Base-by-base conservation (phyloP, 139 green algal species). In the Chlamydomonas schloesseri region DNA sequence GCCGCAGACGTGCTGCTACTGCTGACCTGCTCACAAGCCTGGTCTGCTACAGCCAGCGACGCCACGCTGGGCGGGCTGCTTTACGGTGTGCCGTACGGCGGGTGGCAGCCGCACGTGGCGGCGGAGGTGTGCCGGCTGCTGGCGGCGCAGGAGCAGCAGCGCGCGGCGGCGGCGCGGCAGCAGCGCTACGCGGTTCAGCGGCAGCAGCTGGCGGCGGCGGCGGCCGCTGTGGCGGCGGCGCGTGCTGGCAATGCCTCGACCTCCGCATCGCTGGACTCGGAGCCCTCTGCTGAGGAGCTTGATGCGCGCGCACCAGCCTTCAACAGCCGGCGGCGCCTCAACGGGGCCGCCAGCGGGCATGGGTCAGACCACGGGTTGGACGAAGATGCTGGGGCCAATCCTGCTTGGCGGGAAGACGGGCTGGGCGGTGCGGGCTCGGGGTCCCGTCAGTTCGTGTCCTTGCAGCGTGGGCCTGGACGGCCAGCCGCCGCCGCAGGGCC, bases 391-490 rank as follows among this genome's bases (percentile, higher is more conserved):
- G 42, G 42, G 42, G 42, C 42, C 42, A 50, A 8, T 5, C 42
- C n/a, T n/a, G n/a, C n/a, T 8, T 50, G 42, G 42, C 42, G 42
- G 42, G 42, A 50, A 50, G 42, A 50, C 8, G 47, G 47, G 24
- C 73, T 50, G 15, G 73, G 73, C 2, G 50, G 10, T 1, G 71
- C 50, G n/a, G 73, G 73, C 3, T 47, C 73, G 9, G 74, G 74
- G 17, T 55, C 14, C 6, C 74, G 74, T 34, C 60, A 33, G 14
- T 20, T 71, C 53, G 55, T 23, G 34, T 58, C 71, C 1, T n/a
- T 82, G 76, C 76, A 83, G 76, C 60, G 76, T 2, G 62, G 76
- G 5, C 76, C 76, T 29, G 60, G 76, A n/a, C 62, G 76, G 37
- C 76, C 76, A 23, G n/a, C 4, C 3, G 29, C 60, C 3, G 60